These are phyloP conservation scores for Sungouiozyma ichnusensis DNA, from an alignment of 805 yeast genomes.

Conservation along the genomic window DNA sequence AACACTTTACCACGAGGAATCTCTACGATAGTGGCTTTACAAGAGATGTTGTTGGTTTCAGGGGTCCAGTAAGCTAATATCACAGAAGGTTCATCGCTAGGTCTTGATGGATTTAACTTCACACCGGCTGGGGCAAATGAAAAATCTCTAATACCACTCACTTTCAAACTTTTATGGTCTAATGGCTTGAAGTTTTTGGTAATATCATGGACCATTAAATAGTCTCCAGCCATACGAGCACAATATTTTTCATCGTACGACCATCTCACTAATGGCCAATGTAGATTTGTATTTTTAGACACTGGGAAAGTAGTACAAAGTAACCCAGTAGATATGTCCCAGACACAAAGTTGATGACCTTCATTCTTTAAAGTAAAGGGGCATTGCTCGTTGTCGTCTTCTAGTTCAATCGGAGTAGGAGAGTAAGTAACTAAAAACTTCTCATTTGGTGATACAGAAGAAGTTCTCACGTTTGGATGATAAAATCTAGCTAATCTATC, in stretches of 20 bases:
- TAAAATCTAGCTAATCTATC: slow-evolving; percentile 64
- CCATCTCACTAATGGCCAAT: slow-evolving; percentile 98
- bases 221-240: slow-evolving; percentile 91
- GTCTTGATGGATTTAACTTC: slow-evolving; percentile 46
- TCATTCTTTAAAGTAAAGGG: slow-evolving; percentile 69
- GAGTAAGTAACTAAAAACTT: slow-evolving; percentile 84
- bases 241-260: slow-evolving; percentile 84
- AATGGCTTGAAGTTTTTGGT: slow-evolving; percentile 62
- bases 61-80: slow-evolving; percentile 95
- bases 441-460: slow-evolving; percentile 90
- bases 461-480: slow-evolving; percentile 81
- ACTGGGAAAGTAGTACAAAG: slow-evolving; percentile 86
- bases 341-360: slow-evolving; percentile 87
- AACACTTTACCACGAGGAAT: slow-evolving; percentile 73
- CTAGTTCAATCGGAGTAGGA: slow-evolving; percentile 63
- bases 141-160: slow-evolving; percentile 79
- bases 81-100: slow-evolving; percentile 45
- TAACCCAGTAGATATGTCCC: slow-evolving; percentile 80
- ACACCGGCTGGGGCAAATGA: slow-evolving; percentile 92
- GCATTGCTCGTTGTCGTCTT: slow-evolving; percentile 29
- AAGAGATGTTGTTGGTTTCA: slow-evolving; percentile 83
- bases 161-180: slow-evolving; percentile 75
- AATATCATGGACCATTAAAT: slow-evolving; percentile 81
- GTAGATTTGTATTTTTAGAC: slow-evolving; percentile 56
- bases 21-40: slow-evolving; percentile 85